phyloP scores from a whole-genome alignment of 768 basidiomycete genomes.

The Lanmaoa pseudosensibilis region DNA sequence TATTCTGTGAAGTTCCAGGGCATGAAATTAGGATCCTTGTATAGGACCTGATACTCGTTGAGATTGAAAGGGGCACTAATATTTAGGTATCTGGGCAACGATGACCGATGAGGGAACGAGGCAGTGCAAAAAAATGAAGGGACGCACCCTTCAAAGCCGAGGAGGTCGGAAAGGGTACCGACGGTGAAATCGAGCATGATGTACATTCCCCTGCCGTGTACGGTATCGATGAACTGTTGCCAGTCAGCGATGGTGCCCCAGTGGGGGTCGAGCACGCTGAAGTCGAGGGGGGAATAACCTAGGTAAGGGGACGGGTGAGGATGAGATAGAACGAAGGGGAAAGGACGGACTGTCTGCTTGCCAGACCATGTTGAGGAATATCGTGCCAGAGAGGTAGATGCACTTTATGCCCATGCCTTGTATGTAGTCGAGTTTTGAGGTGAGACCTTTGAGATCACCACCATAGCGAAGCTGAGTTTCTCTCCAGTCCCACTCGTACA shows the following conservation, averaged over 20 bases:
- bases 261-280: slow-evolving; percentile 87
- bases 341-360: slow-evolving; percentile 82
- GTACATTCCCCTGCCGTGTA: slow-evolving; percentile 86
- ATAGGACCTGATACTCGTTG: slow-evolving; percentile 68
- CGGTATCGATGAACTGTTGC: slow-evolving; percentile 67
- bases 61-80: slow-evolving; percentile 75
- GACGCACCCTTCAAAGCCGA: slow-evolving; percentile 80
- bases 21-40: slow-evolving; percentile 71
- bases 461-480: slow-evolving; percentile 90
- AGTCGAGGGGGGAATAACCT: slow-evolving; percentile 93
- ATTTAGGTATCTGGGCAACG: slow-evolving; percentile 59
- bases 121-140: slow-evolving; percentile 4
- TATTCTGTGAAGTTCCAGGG: slow-evolving; percentile 90
- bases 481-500: slow-evolving; percentile 80
- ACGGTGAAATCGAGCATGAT: slow-evolving; percentile 93
- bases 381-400: slow-evolving; percentile 91
- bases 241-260: slow-evolving; percentile 86
- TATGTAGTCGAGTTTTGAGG: slow-evolving; percentile 78
- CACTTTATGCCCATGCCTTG: slow-evolving; percentile 83
- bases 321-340: not conserved
- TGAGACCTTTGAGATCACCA: slow-evolving; percentile 82
- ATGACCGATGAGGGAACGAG: slow-evolving; percentile 13
- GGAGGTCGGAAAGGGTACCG: slow-evolving; percentile 85
- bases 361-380: slow-evolving; percentile 96
- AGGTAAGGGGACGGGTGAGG: not conserved